Conservation (phyloP, 192 early-diverging fungal genomes). For the Funneliformis geosporum region DNA sequence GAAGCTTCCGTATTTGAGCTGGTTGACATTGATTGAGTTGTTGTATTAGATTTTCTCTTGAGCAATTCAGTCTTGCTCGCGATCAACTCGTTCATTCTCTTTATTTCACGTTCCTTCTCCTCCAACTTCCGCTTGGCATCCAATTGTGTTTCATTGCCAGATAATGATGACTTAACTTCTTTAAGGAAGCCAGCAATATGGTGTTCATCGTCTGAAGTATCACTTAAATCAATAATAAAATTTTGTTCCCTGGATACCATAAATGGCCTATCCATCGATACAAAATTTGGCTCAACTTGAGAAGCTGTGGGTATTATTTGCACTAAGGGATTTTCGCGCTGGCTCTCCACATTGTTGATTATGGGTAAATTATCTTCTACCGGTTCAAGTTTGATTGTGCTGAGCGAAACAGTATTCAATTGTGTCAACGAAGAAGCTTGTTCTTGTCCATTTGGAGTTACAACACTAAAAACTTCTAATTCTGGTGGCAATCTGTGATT, state of each 20-base stretch:
- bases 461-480: not conserved
- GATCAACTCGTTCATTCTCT: constrained; percentile 20
- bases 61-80: constrained; percentile 1
- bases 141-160: not conserved
- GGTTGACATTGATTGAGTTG: not conserved
- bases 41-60: constrained; percentile 5
- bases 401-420: not conserved
- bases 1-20: not conserved
- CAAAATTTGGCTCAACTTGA: not conserved
- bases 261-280: not conserved
- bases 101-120: constrained; percentile 25
- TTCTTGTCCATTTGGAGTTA: not conserved
- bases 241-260: not conserved
- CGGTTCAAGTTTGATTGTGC: not conserved
- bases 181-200: too few species aligned
- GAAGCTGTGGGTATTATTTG: not conserved
- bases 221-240: constrained; percentile 18
- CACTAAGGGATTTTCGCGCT: not conserved
- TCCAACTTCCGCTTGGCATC: constrained; percentile 14
- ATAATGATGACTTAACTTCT: not conserved
- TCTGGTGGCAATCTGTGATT: not conserved
- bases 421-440: not conserved
- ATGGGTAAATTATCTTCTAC: not conserved
- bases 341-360: not conserved
- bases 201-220: constrained; percentile 10